Evolutionary conservation across 345 rosid genomes (phyloP).

Genomic region (Citrus glauca): DNA sequence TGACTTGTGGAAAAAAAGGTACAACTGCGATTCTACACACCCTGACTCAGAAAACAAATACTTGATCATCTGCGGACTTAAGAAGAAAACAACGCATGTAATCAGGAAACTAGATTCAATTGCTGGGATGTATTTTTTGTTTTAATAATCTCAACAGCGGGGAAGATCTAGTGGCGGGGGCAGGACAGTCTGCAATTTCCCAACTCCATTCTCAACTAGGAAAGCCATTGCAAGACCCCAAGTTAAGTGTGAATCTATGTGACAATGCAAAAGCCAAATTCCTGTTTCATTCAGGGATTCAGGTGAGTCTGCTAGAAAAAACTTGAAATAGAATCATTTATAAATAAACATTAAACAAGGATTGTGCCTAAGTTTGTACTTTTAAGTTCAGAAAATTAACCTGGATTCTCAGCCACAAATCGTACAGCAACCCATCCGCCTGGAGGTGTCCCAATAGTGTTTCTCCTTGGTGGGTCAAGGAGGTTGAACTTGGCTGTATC

Average conservation of each 20-base stretch:
- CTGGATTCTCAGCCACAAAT: constrained; percentile 81
- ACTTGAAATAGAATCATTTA: neutral
- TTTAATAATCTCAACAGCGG: constrained; percentile 38
- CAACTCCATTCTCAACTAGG: constrained; percentile 78
- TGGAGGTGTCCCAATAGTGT: constrained; percentile 80
- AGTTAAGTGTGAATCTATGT: constrained; percentile 63
- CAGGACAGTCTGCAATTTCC: constrained; percentile 62
- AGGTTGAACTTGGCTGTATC: constrained; percentile 71
- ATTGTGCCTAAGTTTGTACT: neutral
- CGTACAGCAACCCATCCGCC: constrained; percentile 93
- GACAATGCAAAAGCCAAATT: constrained; percentile 88
- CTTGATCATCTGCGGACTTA: neutral
- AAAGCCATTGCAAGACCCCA: constrained; percentile 70
- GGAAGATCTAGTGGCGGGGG: constrained; percentile 89
- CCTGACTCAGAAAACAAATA: neutral
- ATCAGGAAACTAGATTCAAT: constrained; percentile 8
- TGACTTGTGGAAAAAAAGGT: neutral
- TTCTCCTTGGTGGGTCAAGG: constrained; percentile 69
- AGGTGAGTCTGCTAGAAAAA: neutral
- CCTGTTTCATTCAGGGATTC: constrained; percentile 22
- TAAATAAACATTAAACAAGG: neutral
- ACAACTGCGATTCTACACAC: neutral
- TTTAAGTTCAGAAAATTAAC: constrained; percentile 25
- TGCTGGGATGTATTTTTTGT: constrained; percentile 7
- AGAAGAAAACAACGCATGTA: constrained; percentile 2